Base-by-base conservation (phyloP, 768 basidiomycete genomes). In the Rhizopogon salebrosus region DNA sequence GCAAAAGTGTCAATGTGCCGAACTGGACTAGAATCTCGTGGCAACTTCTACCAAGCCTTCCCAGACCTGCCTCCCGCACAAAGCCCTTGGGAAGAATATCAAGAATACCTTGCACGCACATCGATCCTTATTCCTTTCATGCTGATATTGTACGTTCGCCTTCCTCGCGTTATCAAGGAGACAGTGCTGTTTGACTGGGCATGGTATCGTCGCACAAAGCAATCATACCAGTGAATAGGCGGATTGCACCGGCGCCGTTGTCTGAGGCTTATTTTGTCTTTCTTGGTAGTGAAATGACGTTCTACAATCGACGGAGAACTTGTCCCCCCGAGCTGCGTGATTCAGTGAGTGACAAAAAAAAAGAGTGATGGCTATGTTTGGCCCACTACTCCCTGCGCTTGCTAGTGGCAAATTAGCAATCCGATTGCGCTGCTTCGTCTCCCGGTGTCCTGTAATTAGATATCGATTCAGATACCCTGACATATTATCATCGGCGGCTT, bases 61-160 rank as follows among this genome's bases (percentile, higher is more conserved):
- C 36, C 36, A 8, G 36, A 37, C 6, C 9, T 37, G 36, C 36
- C 38, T 20, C 38, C 38, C 18, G n/a, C 18, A 20, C 38, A 10
- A 20, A 39, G 18, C 38, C 29, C 78, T 3, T 83, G 82, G 80
- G 54, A 59, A n/a, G 64, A 71, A 20, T 87, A 86, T 64, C 74
- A 80, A 62, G 62, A 62, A 5, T 85, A 87, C 61, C 73, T 85
- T 29, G 60, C 67, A 18, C 64, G 68, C 45, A 87, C 85, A 2
- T 83, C 82, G 2, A 78, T 87, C 55, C 63, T 87, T 38, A 66
- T 86, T 29, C 85, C 85, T 3, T 54, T 87, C 18, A 85, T 84
- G 0, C 84, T 80, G 0, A 48, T 62, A 0, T 6, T 87, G 1
- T 87, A 87, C 60, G 64, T 65, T 18, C 72, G 64, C 4, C 56